These are phyloP conservation scores for Populus hybrid DNA, from an alignment of 441 rosid species.

Conservation along the genomic window DNA sequence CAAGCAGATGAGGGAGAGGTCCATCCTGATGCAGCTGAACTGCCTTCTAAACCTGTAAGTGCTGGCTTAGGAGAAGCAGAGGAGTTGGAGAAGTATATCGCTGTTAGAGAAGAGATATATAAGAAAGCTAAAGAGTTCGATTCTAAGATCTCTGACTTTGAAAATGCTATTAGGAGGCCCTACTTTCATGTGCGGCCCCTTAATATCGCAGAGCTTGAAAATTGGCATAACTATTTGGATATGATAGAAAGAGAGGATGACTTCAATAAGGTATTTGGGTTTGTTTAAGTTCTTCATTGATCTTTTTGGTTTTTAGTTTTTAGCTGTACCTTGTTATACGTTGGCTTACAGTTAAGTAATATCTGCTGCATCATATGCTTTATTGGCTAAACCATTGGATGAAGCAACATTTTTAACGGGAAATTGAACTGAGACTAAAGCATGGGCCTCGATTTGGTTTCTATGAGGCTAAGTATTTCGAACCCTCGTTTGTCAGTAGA, in stretches of 20 bases:
- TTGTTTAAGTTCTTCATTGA: conserved; percentile 32
- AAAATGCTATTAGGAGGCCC: conserved; percentile 57
- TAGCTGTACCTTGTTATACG: conserved; percentile 54
- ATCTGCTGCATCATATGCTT: conserved; percentile 93
- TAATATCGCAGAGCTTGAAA: conserved; percentile 43
- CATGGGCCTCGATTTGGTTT: conserved; percentile 87
- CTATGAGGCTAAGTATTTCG: conserved; percentile 96
- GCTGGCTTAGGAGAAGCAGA: conserved; percentile 74
- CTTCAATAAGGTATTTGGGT: conserved; percentile 80
- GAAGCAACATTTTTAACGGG: conserved; percentile 90
- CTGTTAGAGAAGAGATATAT: conserved; percentile 58
- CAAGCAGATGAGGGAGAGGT: conserved; percentile 54
- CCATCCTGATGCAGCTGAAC: conserved; percentile 51
- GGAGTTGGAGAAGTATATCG: conserved; percentile 63
- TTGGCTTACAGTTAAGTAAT: conserved; percentile 90
- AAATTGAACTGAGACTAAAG: conserved; percentile 95
- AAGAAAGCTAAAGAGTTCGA: conserved; percentile 46
- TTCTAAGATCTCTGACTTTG: conserved; percentile 58
- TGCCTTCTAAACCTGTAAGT: conserved; percentile 53
- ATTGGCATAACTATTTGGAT: conserved; percentile 92
- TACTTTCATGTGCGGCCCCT: conserved; percentile 80
- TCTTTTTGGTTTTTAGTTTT: conserved; percentile 45
- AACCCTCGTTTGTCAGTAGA: conserved; percentile 75
- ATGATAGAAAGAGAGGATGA: conserved; percentile 81
- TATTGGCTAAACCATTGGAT: conserved; percentile 98